Conservation (phyloP, 2,329 filamentous ascomycete species). For the Penicillium sp. region DNA sequence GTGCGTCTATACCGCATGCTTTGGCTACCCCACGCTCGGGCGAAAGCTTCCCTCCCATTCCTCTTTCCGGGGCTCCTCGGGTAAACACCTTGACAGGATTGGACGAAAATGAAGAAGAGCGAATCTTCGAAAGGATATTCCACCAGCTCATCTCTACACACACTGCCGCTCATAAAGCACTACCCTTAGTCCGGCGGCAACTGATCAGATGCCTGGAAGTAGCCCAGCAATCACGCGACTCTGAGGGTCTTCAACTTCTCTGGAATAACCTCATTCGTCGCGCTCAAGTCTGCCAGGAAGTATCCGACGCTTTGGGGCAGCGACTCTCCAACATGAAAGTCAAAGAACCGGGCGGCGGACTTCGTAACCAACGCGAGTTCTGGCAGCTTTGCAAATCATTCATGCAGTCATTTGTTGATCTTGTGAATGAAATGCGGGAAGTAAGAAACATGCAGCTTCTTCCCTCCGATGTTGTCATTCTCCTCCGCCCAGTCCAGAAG, state of each 20-base stretch:
- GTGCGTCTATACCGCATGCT: slow-evolving; percentile 48
- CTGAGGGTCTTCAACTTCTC: slow-evolving; percentile 62
- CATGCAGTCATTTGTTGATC: slow-evolving; percentile 50
- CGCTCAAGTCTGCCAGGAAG: slow-evolving; percentile 69
- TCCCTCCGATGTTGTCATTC: slow-evolving; percentile 67
- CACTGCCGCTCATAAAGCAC: slow-evolving; percentile 69
- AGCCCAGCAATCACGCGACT: slow-evolving; percentile 61
- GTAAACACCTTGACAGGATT: slow-evolving; percentile 61
- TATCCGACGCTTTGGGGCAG: slow-evolving; percentile 70
- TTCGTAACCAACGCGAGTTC: slow-evolving; percentile 58
- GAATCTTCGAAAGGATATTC: slow-evolving; percentile 80
- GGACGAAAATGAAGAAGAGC: slow-evolving; percentile 71
- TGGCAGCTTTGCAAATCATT: slow-evolving; percentile 69
- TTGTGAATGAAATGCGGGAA: slow-evolving; percentile 50
- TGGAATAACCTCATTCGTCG: slow-evolving; percentile 73
- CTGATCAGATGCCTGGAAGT: slow-evolving; percentile 65
- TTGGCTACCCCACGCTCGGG: slow-evolving; percentile 73
- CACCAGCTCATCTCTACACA: slow-evolving; percentile 72
- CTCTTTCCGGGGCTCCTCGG: slow-evolving; percentile 50
- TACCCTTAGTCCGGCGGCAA: slow-evolving; percentile 70
- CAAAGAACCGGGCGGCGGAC: slow-evolving; percentile 76
- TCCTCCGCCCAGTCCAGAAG: slow-evolving; percentile 78
- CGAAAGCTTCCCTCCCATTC: slow-evolving; percentile 68
- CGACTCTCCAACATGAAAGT: slow-evolving; percentile 79
- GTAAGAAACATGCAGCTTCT: slow-evolving; percentile 51